Percentiles rank a stretch among this genome's conserved stretches.
Evolutionary conservation across 169 alveolate genomes (phyloP).

Genomic region (Blepharisma undulans): DNA sequence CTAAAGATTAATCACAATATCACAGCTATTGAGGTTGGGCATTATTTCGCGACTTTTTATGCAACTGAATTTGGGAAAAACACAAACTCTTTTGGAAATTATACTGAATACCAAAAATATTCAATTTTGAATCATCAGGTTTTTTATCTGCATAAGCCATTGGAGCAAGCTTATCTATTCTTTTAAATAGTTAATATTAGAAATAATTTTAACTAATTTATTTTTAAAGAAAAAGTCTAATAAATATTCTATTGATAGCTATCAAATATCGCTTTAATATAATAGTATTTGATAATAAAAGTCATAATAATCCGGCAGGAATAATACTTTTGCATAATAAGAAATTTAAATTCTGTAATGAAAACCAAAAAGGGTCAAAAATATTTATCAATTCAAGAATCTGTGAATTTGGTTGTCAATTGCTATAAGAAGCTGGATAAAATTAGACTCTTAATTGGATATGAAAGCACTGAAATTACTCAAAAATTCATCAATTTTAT

Average conservation of each 20-base stretch:
- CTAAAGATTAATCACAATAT: not conserved
- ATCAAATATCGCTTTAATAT: not conserved
- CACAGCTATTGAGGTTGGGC: not conserved
- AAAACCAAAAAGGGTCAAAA: not conserved
- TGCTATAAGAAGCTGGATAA: not conserved
- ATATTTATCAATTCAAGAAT: not conserved
- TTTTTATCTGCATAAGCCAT: not conserved
- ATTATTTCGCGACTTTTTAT: not conserved
- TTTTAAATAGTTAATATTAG: not conserved
- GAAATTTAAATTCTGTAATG: not conserved
- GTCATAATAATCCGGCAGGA: not conserved
- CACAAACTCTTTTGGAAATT: not conserved
- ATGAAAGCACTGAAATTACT: not conserved
- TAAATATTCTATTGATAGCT: not conserved
- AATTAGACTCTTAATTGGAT: not conserved
- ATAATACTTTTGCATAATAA: not conserved
- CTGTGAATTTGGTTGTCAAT: not conserved
- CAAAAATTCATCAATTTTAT: not conserved
- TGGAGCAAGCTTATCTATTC: not conserved
- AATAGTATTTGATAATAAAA: too few species aligned
- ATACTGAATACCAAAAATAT: not conserved
- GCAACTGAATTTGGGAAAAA: not conserved
- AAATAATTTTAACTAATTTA: not conserved
- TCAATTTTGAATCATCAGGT: not conserved
- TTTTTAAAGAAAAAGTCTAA: not conserved